phyloP scores from a whole-genome alignment of 1,284 basidiomycete species.

The Anthracocystis walkeri region DNA sequence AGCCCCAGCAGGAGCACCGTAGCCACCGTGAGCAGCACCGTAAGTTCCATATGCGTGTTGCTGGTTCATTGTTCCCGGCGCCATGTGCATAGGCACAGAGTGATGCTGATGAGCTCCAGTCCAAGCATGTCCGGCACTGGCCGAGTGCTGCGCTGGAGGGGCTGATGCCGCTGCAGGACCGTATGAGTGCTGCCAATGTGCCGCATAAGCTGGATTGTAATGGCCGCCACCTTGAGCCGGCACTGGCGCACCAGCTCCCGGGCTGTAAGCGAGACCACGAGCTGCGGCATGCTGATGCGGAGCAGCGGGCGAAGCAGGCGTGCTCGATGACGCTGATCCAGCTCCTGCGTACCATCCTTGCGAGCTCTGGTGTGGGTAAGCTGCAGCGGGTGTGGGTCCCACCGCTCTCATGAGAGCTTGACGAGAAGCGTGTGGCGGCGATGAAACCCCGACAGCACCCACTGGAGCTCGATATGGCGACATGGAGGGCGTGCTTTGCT shows the following conservation, averaged over 20 bases:
- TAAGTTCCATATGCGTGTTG: constrained; percentile 28
- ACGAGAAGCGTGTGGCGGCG: constrained; percentile 23
- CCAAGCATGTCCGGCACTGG: constrained; percentile 13
- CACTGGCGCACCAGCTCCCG: constrained; percentile 14
- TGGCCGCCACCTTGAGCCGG: constrained; percentile 29
- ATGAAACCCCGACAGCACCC: constrained; percentile 10
- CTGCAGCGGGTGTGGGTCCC: constrained; percentile 1
- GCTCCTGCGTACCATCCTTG: constrained; percentile 23
- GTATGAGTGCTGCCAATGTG: constrained; percentile 39
- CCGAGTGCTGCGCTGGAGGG: background rate
- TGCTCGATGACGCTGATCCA: constrained; percentile 18
- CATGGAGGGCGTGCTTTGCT: constrained; percentile 8
- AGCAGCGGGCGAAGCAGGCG: constrained; percentile 28
- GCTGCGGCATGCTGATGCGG: constrained; percentile 6
- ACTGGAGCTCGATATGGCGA: constrained; percentile 9
- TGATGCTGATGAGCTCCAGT: constrained; percentile 23
- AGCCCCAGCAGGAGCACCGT: constrained; percentile 11
- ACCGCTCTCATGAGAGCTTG: constrained; percentile 6
- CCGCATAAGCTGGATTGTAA: constrained; percentile 45
- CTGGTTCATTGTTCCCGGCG: constrained; percentile 13
- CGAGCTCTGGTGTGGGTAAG: constrained; percentile 22
- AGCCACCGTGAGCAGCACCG: constrained; percentile 14
- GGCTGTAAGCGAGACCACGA: constrained; percentile 14
- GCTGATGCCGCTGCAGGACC: constrained; percentile 11
- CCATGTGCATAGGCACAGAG: constrained; percentile 25